phyloP scores from a whole-genome alignment of 2,329 filamentous ascomycete species.

The Aureobasidium sp. region DNA sequence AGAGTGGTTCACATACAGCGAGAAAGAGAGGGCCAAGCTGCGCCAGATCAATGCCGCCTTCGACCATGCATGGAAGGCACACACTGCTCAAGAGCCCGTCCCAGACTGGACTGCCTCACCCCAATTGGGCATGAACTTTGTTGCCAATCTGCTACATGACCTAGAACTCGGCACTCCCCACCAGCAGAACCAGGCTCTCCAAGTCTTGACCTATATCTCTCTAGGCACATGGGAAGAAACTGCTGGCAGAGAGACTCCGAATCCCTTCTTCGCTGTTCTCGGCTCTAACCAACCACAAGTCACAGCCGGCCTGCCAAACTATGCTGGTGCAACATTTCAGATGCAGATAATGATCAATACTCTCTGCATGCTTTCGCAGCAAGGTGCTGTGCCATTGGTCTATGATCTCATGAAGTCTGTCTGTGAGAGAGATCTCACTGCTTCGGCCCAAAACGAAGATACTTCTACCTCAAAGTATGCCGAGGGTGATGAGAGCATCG shows the following conservation, averaged over 20 bases:
- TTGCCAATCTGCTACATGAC: conserved; percentile 34
- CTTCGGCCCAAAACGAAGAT: conserved; percentile 8
- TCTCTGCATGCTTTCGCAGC: conserved; percentile 32
- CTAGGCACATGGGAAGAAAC: conserved; percentile 43
- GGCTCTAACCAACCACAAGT: background rate
- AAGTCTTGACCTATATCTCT: conserved; percentile 37
- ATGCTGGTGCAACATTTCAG: conserved; percentile 8
- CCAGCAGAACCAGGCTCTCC: conserved; percentile 28
- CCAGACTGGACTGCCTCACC: conserved; percentile 59
- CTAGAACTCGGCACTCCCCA: conserved; percentile 25
- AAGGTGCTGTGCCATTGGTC: conserved; percentile 31
- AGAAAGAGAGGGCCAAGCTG: conserved; percentile 74
- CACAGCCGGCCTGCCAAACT: background rate
- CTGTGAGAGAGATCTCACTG: conserved; percentile 18
- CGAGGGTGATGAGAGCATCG: conserved; percentile 25
- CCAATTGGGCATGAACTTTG: conserved; percentile 46
- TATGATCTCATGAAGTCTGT: conserved; percentile 29
- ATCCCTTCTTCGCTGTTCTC: conserved; percentile 10
- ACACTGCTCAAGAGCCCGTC: conserved; percentile 28
- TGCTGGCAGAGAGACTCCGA: conserved; percentile 26
- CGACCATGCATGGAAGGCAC: conserved; percentile 58
- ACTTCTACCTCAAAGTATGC: background rate
- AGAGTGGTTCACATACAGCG: conserved; percentile 94
- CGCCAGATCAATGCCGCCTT: conserved; percentile 69
- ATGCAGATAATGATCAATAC: conserved; percentile 35